A percentile compares a stretch with the other conserved stretches of the same genome.
Conservation (phyloP, 2,329 filamentous ascomycete species). For the Dendrostoma leiphaemia region DNA sequence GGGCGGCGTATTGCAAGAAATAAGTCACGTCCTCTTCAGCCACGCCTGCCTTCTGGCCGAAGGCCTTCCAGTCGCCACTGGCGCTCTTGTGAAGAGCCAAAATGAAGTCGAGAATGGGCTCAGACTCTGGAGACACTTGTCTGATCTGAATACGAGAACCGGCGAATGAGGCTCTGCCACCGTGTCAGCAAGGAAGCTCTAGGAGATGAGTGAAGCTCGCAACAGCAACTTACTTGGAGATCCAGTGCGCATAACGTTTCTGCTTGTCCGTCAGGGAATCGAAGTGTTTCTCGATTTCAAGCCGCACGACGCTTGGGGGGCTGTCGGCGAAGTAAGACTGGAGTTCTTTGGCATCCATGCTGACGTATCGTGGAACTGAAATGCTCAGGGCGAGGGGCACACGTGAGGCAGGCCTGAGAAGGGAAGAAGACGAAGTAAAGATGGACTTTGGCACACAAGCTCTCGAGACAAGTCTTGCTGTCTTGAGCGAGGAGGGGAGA, state of each 20-base stretch:
- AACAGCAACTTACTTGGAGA: slow-evolving; percentile 63
- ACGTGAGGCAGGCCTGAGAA: slow-evolving; percentile 1
- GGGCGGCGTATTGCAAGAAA: slow-evolving; percentile 75
- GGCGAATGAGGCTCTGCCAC: slow-evolving; percentile 66
- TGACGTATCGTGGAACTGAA: slow-evolving; percentile 25
- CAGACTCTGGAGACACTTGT: slow-evolving; percentile 79
- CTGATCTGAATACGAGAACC: slow-evolving; percentile 77
- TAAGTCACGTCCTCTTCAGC: slow-evolving; percentile 61
- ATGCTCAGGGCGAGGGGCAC: neutral
- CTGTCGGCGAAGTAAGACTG: slow-evolving; percentile 86
- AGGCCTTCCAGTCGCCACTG: slow-evolving; percentile 67
- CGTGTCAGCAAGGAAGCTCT: slow-evolving; percentile 3
- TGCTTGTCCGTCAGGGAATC: slow-evolving; percentile 71
- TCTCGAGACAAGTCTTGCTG: slow-evolving; percentile 16
- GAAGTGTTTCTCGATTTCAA: slow-evolving; percentile 93
- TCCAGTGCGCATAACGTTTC: slow-evolving; percentile 89
- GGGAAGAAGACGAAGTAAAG: neutral
- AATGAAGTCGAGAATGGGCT: slow-evolving; percentile 79
- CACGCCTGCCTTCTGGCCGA: slow-evolving; percentile 64
- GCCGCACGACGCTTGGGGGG: slow-evolving; percentile 81
- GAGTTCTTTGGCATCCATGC: slow-evolving; percentile 60
- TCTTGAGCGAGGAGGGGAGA: slow-evolving; percentile 13
- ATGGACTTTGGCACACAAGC: neutral
- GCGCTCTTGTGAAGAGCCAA: slow-evolving; percentile 65
- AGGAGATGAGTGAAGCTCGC: neutral